Evolutionary conservation across 352 stramenopile species (phyloP).

Genomic region (Globisporangium irregulare): DNA sequence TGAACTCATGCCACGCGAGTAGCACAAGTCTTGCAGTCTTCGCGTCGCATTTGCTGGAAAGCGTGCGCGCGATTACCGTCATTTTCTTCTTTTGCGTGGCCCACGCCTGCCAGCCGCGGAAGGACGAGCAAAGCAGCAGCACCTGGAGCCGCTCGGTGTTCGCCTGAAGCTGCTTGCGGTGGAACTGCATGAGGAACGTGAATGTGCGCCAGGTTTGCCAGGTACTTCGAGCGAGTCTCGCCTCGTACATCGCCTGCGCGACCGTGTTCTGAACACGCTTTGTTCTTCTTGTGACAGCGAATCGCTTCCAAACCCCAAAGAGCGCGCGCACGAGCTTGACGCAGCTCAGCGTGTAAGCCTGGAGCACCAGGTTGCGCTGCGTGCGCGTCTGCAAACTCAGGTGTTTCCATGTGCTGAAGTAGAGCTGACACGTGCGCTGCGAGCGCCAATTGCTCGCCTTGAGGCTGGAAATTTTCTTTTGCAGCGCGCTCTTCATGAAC

Average conservation of each 20-base stretch:
- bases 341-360: conserved; percentile 30
- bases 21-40: conserved; percentile 16
- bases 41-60: conserved; percentile 24
- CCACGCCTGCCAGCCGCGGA: conserved; percentile 49
- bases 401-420: conserved; percentile 24
- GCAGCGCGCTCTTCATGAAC: not conserved
- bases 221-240: conserved; percentile 10
- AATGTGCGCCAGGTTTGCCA: conserved; percentile 30
- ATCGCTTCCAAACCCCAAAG: conserved; percentile 27
- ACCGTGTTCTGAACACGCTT: conserved; percentile 27
- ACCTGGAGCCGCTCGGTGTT: conserved; percentile 62
- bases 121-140: conserved; percentile 50
- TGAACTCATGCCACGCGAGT: conserved; percentile 22
- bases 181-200: conserved; percentile 16
- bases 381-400: conserved; percentile 12
- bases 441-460: not conserved
- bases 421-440: not conserved
- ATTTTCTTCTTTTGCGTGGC: conserved; percentile 31
- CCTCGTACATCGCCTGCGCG: conserved; percentile 20
- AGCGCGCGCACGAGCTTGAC: conserved; percentile 26
- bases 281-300: conserved; percentile 19
- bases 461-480: not conserved
- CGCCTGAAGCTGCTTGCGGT: conserved; percentile 40
- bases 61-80: conserved; percentile 15
- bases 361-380: conserved; percentile 22